These are phyloP conservation scores for Mortierella sp. DNA, from an alignment of 371 early-diverging fungal species.

Conservation along the genomic window DNA sequence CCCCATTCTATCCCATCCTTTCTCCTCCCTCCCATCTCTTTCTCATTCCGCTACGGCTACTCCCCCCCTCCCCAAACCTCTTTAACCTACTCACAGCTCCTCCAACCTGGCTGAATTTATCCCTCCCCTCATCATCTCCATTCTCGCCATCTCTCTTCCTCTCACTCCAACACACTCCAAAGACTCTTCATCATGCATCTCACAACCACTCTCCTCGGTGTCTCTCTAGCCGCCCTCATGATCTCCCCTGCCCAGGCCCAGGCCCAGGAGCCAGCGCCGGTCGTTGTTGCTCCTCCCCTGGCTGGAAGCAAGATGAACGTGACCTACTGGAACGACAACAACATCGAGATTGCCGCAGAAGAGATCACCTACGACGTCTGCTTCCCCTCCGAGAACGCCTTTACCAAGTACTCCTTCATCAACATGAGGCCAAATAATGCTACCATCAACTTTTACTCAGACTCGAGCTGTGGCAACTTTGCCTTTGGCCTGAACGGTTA, in stretches of 20 bases:
- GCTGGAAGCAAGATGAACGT: constrained; percentile 13
- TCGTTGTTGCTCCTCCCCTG: constrained; percentile 11
- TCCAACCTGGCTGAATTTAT: not conserved
- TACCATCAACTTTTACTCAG: constrained; percentile 25
- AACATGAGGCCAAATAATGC: constrained; percentile 21
- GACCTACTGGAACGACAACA: constrained; percentile 30
- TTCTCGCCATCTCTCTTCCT: not conserved
- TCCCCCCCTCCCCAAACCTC: too few relatives aligned
- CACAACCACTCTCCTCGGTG: constrained; percentile 31
- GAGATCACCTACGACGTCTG: constrained; percentile 27
- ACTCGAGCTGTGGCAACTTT: constrained; percentile 11
- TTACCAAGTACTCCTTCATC: constrained; percentile 31
- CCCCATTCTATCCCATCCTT: not conserved
- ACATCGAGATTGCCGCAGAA: constrained; percentile 22
- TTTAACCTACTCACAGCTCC: too few relatives aligned
- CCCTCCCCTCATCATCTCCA: not conserved
- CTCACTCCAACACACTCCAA: not conserved
- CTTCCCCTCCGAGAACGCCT: constrained; percentile 31
- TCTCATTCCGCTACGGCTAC: too few relatives aligned
- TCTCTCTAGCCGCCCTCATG: constrained; percentile 23
- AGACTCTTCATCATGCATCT: constrained; percentile 17
- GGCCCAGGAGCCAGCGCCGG: constrained; percentile 17
- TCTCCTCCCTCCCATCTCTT: not conserved
- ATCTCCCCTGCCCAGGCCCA: constrained; percentile 12
- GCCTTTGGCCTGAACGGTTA: constrained; percentile 23